Conservation (phyloP, 2,329 filamentous ascomycete genomes). For the Neophaeococcomyces aloes region DNA sequence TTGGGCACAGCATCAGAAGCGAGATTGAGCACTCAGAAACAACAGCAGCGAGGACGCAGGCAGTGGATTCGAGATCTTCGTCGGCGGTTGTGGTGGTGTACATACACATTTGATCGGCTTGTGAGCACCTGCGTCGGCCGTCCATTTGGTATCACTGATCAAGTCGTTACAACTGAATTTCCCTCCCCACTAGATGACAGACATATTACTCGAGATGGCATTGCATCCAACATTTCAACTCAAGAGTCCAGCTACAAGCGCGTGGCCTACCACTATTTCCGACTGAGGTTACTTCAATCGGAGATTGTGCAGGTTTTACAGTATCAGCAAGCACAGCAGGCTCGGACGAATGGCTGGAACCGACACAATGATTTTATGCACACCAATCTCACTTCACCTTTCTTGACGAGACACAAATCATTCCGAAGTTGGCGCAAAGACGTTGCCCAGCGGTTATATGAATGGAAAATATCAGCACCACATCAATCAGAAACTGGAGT, state of each 20-base stretch:
- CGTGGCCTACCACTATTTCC: constrained; percentile 85
- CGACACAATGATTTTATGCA: constrained; percentile 62
- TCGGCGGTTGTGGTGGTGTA: constrained; percentile 89
- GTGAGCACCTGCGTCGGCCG: constrained; percentile 89
- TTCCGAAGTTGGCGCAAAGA: constrained; percentile 83
- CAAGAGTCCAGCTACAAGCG: constrained; percentile 74
- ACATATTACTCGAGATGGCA: constrained; percentile 71
- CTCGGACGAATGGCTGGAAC: constrained; percentile 56
- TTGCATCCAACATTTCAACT: constrained; percentile 42
- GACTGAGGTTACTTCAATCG: constrained; percentile 76
- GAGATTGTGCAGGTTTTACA: constrained; percentile 92
- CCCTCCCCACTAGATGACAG: constrained; percentile 79
- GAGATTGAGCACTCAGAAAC: constrained; percentile 15
- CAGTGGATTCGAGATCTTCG: constrained; percentile 81
- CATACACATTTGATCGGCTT: constrained; percentile 87
- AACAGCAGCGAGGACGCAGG: constrained; percentile 54
- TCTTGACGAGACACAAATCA: constrained; percentile 69
- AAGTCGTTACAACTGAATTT: constrained; percentile 91
- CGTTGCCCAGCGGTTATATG: constrained; percentile 68
- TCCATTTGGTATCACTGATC: constrained; percentile 90
- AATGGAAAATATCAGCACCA: constrained; percentile 80
- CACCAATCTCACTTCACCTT: constrained; percentile 70
- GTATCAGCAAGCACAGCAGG: constrained; percentile 76
- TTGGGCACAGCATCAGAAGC: constrained; percentile 20
- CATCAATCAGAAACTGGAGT: constrained; percentile 71